Evolutionary conservation across 768 basidiomycete species (phyloP).

Genomic region (Auricularia heimuer): DNA sequence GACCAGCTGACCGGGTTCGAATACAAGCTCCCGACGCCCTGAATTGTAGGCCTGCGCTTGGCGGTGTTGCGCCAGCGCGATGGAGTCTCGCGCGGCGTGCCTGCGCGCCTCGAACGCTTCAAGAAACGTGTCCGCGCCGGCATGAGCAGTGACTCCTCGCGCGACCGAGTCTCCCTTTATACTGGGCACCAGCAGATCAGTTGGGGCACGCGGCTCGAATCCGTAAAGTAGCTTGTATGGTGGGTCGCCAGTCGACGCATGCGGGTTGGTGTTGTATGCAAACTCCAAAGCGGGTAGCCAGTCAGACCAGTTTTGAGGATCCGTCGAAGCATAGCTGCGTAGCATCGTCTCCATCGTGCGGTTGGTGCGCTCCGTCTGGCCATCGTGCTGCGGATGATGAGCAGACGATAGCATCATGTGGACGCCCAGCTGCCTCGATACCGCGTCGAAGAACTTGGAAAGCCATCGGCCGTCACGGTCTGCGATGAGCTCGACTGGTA

Average conservation of each 20-base stretch:
- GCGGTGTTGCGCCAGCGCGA: conserved; percentile 14
- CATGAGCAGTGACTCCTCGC: background rate
- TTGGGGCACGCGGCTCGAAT: conserved; percentile 15
- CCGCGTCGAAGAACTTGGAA: conserved; percentile 6
- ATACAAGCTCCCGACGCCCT: conserved; percentile 9
- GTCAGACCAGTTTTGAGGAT: conserved; percentile 24
- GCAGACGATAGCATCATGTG: conserved; percentile 3
- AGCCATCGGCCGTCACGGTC: conserved; percentile 10
- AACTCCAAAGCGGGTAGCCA: conserved; percentile 19
- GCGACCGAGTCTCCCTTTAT: background rate
- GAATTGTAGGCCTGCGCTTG: conserved; percentile 18
- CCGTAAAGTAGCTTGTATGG: conserved; percentile 30
- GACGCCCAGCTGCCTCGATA: background rate
- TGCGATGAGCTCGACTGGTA: conserved; percentile 5
- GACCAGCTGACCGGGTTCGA: conserved; percentile 15
- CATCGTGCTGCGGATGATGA: conserved; percentile 23
- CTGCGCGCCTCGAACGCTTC: background rate
- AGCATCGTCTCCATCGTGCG: conserved; percentile 20
- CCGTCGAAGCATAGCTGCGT: conserved; percentile 12
- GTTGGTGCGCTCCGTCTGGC: conserved; percentile 24
- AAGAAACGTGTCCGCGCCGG: background rate
- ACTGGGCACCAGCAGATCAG: background rate
- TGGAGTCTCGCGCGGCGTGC: conserved; percentile 10
- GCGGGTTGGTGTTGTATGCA: conserved; percentile 22
- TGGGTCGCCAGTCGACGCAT: conserved; percentile 24